A percentile compares a stretch with the other conserved stretches of the same genome.
Evolutionary conservation across 2,329 filamentous ascomycete genomes (phyloP).

Genomic region (Xylariaceae sp.): DNA sequence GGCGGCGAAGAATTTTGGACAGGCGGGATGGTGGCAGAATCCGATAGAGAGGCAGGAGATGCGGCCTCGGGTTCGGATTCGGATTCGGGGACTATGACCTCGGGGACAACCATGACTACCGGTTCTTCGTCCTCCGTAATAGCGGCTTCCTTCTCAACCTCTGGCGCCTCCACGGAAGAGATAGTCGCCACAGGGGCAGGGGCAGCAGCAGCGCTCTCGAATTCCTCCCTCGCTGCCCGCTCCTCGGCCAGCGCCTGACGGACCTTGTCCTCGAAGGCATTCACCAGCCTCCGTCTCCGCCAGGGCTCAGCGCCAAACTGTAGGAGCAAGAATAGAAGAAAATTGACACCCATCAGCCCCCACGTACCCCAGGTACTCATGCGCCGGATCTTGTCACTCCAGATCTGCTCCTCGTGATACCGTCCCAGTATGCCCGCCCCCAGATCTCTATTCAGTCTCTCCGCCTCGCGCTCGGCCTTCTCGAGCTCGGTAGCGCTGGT

Average conservation of each 20-base stretch:
- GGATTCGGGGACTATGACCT: slow-evolving; percentile 6
- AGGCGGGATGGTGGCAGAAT: background rate
- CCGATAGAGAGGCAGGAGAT: background rate
- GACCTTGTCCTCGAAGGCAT: slow-evolving; percentile 76
- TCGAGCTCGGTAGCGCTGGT: slow-evolving; percentile 66
- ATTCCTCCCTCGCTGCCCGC: slow-evolving; percentile 31
- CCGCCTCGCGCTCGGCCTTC: slow-evolving; percentile 72
- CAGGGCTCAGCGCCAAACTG: slow-evolving; percentile 92
- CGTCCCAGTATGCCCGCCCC: slow-evolving; percentile 81
- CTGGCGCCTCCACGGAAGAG: background rate
- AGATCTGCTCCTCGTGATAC: slow-evolving; percentile 99
- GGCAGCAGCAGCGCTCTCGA: slow-evolving; percentile 8
- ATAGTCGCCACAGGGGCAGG: background rate
- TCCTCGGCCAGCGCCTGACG: slow-evolving; percentile 66
- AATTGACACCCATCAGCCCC: slow-evolving; percentile 95
- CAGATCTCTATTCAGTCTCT: slow-evolving; percentile 70
- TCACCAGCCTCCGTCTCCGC: slow-evolving; percentile 75
- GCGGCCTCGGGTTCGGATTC: background rate
- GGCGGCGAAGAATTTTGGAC: background rate
- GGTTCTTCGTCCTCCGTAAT: background rate
- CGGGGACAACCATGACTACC: slow-evolving; percentile 4
- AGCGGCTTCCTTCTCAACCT: background rate
- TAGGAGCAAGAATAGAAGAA: slow-evolving; percentile 79
- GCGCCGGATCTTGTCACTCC: slow-evolving; percentile 93
- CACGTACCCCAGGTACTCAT: slow-evolving; percentile 99